These are phyloP conservation scores for Karstenula rhodostoma DNA, from an alignment of 2,329 filamentous ascomycete species.

Conservation along the genomic window DNA sequence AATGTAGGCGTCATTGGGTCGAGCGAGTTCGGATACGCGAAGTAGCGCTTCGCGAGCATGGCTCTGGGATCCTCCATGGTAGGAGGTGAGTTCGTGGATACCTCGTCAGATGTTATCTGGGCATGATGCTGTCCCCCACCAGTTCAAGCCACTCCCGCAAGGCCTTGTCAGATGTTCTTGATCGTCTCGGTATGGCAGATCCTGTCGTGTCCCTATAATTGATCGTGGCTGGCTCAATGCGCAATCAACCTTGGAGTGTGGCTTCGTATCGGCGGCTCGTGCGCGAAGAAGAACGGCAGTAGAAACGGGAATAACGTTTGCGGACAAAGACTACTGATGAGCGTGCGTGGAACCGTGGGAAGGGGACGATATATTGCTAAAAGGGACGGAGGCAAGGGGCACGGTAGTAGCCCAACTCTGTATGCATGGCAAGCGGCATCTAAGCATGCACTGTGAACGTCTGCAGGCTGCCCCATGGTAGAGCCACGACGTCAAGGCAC, in stretches of 20 bases:
- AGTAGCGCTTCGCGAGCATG: conserved; percentile 29
- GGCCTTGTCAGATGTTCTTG: not conserved
- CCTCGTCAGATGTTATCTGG: conserved; percentile 1
- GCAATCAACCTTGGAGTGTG: conserved; percentile 1
- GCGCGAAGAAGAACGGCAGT: not conserved
- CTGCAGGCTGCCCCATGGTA: not conserved
- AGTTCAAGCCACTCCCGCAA: conserved; percentile 7
- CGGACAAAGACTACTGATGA: not conserved
- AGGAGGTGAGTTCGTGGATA: conserved; percentile 1
- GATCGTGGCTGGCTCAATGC: conserved; percentile 3
- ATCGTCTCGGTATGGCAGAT: not conserved
- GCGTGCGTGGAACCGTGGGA: conserved; percentile 2
- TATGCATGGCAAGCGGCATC: conserved; percentile 8
- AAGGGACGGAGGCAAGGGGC: conserved; percentile 1
- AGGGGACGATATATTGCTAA: conserved; percentile 3
- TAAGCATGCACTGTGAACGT: conserved; percentile 9
- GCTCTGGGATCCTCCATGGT: conserved; percentile 20
- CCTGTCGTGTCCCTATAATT: not conserved
- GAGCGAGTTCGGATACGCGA: conserved; percentile 39
- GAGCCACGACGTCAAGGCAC: not conserved
- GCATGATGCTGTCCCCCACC: conserved; percentile 1
- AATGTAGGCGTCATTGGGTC: conserved; percentile 39
- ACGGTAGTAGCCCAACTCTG: not conserved
- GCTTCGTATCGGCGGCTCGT: not conserved
- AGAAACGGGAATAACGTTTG: conserved; percentile 1